Evolutionary conservation across 108 stramenopile species (phyloP), one percentile per base, ranked within the genome.

Genomic region (Aurantiochytrium sp.): DNA sequence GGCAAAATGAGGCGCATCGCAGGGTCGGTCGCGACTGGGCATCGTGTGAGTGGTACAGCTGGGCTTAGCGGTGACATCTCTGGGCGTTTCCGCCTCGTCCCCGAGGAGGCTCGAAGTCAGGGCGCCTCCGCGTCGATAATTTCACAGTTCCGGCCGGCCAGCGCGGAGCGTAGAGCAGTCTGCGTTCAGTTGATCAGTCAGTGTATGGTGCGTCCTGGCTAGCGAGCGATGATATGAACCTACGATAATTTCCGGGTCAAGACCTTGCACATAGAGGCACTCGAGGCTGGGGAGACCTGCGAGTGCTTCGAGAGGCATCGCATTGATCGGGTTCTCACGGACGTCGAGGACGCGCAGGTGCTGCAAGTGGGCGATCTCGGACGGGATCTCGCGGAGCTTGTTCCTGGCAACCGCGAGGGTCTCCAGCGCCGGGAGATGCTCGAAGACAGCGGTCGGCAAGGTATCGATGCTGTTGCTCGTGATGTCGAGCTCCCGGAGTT

Each of bases 361-460:
- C 4, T 30, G 24, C 19, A 87, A 37, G 17, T 42, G 27, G 12
- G 37, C 4, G 30, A 87, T 41, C 65, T 65, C 65, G 6, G 59
- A 8, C 59, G 90, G 90, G 37, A 91, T 87, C 6, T 31, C 37
- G 12, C 87, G 65, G 34, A 91, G 86, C 4, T 36, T 6, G 54
- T 91, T 91, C 34, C 89, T 27, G 10, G 90, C 90, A 12, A 91
- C 27, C 4, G 41, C 86, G 15, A 91, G 86, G 2, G 37, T 86
- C 24, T 85, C 87, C 8, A 91, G 90, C 19, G 68, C 86, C n/a
- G 88, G 69, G 39, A 91, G 88, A 4, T 86, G 54, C 87, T 90
- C 90, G 48, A 90, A 90, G 24, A 90, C 90, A 3, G 90, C 39
- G 3, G 90, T 90, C n/a, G 90, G 90, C 41, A 90, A 85, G 22